These are phyloP conservation scores for Discostella stelligeroides DNA, from an alignment of 108 stramenopile species.

Conservation along the genomic window DNA sequence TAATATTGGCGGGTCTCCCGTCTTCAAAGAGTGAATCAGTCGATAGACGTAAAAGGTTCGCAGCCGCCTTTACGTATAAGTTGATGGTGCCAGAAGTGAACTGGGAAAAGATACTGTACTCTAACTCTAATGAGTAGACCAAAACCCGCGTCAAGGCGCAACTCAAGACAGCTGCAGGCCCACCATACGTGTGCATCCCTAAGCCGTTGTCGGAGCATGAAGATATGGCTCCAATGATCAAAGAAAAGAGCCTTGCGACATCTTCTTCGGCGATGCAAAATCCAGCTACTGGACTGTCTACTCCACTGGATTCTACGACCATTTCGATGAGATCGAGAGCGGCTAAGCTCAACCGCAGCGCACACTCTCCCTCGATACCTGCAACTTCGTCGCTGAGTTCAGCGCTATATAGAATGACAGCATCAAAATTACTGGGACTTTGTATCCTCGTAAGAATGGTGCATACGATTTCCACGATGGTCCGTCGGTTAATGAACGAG, in stretches of 20 bases:
- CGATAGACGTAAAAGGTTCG: constrained; percentile 28
- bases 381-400: constrained; percentile 2
- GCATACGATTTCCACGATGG: constrained; percentile 37
- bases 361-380: constrained; percentile 35
- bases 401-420: constrained; percentile 17
- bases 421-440: constrained; percentile 28
- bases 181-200: constrained; percentile 13
- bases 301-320: constrained; percentile 14
- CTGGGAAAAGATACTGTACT: constrained; percentile 20
- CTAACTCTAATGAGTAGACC: constrained; percentile 17
- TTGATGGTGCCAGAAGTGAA: constrained; percentile 33
- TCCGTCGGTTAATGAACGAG: constrained; percentile 9
- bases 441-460: constrained; percentile 41
- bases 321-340: constrained; percentile 47
- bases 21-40: constrained; percentile 12
- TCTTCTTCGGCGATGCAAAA: constrained; percentile 45
- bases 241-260: constrained; percentile 26
- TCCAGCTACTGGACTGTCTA: constrained; percentile 3
- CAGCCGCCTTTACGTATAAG: constrained; percentile 51
- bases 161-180: constrained; percentile 31
- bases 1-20: constrained; percentile 12
- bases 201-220: constrained; percentile 24
- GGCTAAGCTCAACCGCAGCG: constrained; percentile 35
- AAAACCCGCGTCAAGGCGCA: constrained; percentile 39
- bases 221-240: constrained; percentile 38